Percentiles rank a stretch among this genome's conserved stretches.
These are phyloP conservation scores for Corylus americana DNA, from an alignment of 306 rosid genomes.

Conservation along the genomic window DNA sequence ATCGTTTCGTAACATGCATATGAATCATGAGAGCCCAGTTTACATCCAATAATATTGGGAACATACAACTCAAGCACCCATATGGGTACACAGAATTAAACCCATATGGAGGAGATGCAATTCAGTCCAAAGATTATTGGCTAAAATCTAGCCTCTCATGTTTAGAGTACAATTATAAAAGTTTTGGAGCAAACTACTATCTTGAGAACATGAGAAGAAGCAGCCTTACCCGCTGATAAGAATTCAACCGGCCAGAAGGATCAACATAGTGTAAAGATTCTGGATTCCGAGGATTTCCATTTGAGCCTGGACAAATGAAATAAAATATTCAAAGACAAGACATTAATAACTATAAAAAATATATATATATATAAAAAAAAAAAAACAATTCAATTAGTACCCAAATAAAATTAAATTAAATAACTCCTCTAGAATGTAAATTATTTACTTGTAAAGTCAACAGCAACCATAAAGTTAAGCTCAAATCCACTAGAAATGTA, in stretches of 20 bases:
- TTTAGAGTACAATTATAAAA: background rate
- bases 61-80: background rate
- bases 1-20: no score
- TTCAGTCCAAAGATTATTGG: background rate
- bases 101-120: background rate
- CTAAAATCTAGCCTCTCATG: background rate
- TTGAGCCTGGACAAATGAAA: slow-evolving; percentile 62
- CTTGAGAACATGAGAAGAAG: slow-evolving; percentile 5
- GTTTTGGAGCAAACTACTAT: background rate
- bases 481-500: slow-evolving; percentile 87
- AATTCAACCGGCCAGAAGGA: slow-evolving; percentile 57
- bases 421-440: background rate
- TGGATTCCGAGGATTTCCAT: slow-evolving; percentile 61
- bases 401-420: background rate
- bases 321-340: slow-evolving; percentile 17
- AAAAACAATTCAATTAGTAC: background rate
- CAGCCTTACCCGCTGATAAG: slow-evolving; percentile 70
- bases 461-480: slow-evolving; percentile 91
- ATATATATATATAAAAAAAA: no score
- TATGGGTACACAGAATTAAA: background rate
- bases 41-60: no score
- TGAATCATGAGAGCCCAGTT: no score
- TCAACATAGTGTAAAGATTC: slow-evolving; percentile 72
- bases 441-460: slow-evolving; percentile 77
- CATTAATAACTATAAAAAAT: background rate